phyloP scores from a whole-genome alignment of 2,329 filamentous ascomycete genomes.

The Monosporascus sp. region DNA sequence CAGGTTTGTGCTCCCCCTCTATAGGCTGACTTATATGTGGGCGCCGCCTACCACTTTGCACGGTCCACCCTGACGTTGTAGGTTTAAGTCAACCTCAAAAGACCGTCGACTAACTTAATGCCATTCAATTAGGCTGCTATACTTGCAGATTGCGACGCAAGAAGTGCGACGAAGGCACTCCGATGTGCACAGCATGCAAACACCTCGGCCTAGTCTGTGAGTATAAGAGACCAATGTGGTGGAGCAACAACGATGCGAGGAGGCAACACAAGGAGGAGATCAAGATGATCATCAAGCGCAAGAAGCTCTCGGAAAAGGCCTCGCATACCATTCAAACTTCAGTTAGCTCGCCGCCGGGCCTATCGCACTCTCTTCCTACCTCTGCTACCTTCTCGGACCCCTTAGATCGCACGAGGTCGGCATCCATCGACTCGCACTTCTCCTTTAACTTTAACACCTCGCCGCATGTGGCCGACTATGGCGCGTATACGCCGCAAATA shows the following conservation, averaged over 20 bases:
- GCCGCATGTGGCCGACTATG: slow-evolving; percentile 48
- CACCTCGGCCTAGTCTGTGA: slow-evolving; percentile 82
- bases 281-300: slow-evolving; percentile 96
- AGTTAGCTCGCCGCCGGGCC: slow-evolving; percentile 65
- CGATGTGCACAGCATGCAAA: slow-evolving; percentile 61
- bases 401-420: slow-evolving; percentile 66
- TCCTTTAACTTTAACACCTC: slow-evolving; percentile 70
- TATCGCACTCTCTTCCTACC: slow-evolving; percentile 77
- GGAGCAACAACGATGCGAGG: slow-evolving; percentile 86
- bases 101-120: slow-evolving; percentile 26
- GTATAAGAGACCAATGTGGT: slow-evolving; percentile 96
- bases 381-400: slow-evolving; percentile 75
- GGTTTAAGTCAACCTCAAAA: slow-evolving; percentile 11
- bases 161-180: slow-evolving; percentile 63
- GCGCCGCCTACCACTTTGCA: slow-evolving; percentile 6
- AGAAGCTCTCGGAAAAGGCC: slow-evolving; percentile 87
- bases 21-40: slow-evolving; percentile 9
- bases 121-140: slow-evolving; percentile 51
- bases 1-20: slow-evolving; percentile 60
- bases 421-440: slow-evolving; percentile 76
- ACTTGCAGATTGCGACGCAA: slow-evolving; percentile 63
- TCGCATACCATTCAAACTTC: slow-evolving; percentile 51
- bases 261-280: slow-evolving; percentile 87
- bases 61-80: slow-evolving; percentile 11
- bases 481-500: slow-evolving; percentile 58